Percentiles rank a stretch among this genome's conserved stretches.
Evolutionary conservation across 2,329 filamentous ascomycete species (phyloP).

Genomic region (Scedosporium boydii): DNA sequence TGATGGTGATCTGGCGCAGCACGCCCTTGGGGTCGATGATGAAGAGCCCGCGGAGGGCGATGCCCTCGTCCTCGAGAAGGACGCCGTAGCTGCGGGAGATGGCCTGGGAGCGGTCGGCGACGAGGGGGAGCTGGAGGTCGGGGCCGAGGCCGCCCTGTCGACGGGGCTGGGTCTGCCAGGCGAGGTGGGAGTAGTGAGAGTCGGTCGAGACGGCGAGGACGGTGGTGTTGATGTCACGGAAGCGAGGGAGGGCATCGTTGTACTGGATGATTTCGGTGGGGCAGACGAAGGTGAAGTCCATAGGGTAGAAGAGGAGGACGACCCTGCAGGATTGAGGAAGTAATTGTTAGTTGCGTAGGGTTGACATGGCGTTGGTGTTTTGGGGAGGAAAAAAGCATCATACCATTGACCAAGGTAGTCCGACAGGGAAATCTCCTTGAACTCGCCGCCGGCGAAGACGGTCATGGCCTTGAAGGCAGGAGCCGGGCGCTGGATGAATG

Average conservation of each 20-base stretch:
- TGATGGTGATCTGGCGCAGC: conserved; percentile 54
- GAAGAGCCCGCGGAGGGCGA: conserved; percentile 55
- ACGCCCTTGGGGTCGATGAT: conserved; percentile 55
- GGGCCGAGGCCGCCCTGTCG: conserved; percentile 53
- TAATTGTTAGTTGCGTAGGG: neutral
- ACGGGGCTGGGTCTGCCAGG: conserved; percentile 48
- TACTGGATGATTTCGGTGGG: conserved; percentile 58
- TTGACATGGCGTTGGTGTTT: neutral
- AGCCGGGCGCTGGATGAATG: conserved; percentile 38
- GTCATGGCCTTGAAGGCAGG: conserved; percentile 39
- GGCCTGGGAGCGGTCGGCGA: conserved; percentile 52
- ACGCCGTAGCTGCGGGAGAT: conserved; percentile 54
- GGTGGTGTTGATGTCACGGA: conserved; percentile 46
- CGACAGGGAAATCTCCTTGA: conserved; percentile 35
- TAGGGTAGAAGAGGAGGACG: conserved; percentile 56
- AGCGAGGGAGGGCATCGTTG: conserved; percentile 51
- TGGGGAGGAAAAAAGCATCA: conserved; percentile 5
- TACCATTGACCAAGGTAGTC: conserved; percentile 39
- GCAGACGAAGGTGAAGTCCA: conserved; percentile 61
- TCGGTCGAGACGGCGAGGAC: conserved; percentile 55
- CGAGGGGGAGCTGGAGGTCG: conserved; percentile 49
- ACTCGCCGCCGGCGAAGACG: conserved; percentile 37
- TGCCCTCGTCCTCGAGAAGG: conserved; percentile 52
- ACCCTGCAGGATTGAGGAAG: conserved; percentile 31
- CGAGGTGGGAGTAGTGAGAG: conserved; percentile 45